These are phyloP conservation scores for Fonsecaea pedrosoi DNA, from an alignment of 2,329 filamentous ascomycete species.

Conservation along the genomic window DNA sequence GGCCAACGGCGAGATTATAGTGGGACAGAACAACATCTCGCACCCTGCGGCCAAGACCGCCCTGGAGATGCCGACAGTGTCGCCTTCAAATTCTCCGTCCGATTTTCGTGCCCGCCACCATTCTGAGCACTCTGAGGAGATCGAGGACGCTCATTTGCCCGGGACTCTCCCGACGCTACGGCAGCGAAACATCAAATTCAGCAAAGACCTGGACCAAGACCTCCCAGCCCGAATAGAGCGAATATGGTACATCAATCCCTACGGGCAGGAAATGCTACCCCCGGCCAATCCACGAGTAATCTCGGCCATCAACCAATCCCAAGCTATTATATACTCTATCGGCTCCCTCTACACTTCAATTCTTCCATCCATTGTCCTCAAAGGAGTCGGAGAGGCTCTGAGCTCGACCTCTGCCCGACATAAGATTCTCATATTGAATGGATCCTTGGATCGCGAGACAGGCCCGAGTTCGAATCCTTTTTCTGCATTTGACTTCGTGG, in stretches of 20 bases:
- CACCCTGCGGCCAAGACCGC: constrained; percentile 66
- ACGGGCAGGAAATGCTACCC: constrained; percentile 92
- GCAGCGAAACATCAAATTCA: constrained; percentile 81
- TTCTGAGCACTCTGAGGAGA: constrained; percentile 44
- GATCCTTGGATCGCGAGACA: constrained; percentile 83
- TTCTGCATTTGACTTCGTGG: constrained; percentile 79
- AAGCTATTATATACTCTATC: constrained; percentile 85
- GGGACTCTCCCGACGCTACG: constrained; percentile 79
- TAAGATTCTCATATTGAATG: constrained; percentile 86
- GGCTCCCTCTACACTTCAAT: constrained; percentile 93
- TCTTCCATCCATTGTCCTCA: constrained; percentile 79
- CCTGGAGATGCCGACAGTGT: constrained; percentile 43
- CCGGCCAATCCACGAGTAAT: constrained; percentile 82
- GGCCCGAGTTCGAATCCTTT: constrained; percentile 71
- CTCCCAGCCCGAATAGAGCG: constrained; percentile 77
- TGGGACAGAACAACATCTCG: constrained; percentile 90
- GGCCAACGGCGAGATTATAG: constrained; percentile 76
- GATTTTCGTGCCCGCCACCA: constrained; percentile 36
- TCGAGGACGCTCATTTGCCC: constrained; percentile 55
- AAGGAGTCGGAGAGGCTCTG: constrained; percentile 73
- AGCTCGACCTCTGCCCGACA: constrained; percentile 59
- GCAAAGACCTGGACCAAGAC: constrained; percentile 83
- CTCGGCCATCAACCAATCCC: constrained; percentile 67
- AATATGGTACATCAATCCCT: constrained; percentile 98
- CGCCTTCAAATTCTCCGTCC: constrained; percentile 42